A percentile compares a stretch with the other conserved stretches of the same genome.
Evolutionary conservation across 139 green algal species (phyloP).

Genomic region (Asterochloris sp.): DNA sequence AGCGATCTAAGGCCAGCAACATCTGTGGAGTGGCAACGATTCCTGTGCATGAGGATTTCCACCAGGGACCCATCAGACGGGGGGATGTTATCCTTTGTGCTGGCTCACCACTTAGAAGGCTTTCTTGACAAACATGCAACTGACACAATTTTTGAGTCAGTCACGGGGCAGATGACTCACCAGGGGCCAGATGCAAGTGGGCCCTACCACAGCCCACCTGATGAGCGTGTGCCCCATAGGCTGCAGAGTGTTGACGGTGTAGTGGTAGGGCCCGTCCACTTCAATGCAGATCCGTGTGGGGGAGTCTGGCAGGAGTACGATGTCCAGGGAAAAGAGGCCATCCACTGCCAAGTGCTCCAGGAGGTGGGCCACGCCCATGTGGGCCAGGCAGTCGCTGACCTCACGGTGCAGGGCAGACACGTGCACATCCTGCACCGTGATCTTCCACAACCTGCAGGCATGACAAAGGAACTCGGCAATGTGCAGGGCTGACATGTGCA

Average conservation of each 20-base stretch:
- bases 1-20: background rate
- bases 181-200: no score
- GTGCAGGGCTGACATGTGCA: no score
- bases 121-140: no score
- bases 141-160: no score
- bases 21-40: background rate
- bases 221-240: constrained; percentile 46
- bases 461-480: background rate
- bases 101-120: background rate
- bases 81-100: background rate
- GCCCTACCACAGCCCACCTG: constrained; percentile 2
- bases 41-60: background rate
- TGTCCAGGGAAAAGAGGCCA: constrained; percentile 47
- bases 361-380: constrained; percentile 37
- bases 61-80: no score
- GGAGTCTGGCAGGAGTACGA: constrained; percentile 24
- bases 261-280: constrained; percentile 56
- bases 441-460: constrained; percentile 14
- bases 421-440: constrained; percentile 12
- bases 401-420: constrained; percentile 43
- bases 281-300: constrained; percentile 34
- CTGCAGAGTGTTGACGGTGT: constrained; percentile 42
- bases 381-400: constrained; percentile 30
- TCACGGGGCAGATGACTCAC: no score
- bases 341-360: constrained; percentile 38